A percentile compares a stretch with the other conserved stretches of the same genome.
Conservation (phyloP, 306 rosid genomes). For the Acmispon strigosus region DNA sequence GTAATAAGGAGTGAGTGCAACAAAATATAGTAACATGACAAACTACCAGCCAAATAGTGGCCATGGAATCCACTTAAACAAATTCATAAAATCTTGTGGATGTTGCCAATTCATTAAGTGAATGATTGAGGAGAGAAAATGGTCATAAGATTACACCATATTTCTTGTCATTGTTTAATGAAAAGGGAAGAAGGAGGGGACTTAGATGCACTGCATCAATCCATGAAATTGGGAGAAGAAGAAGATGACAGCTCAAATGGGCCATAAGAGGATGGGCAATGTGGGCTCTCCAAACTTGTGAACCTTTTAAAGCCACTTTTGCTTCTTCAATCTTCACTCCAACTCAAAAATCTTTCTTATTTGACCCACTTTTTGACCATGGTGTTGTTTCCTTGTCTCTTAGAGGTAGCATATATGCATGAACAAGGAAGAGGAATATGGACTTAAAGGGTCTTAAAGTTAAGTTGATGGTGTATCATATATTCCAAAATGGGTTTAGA, state of each 20-base stretch:
- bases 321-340: constrained; percentile 27
- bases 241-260: constrained; percentile 57
- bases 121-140: constrained; percentile 51
- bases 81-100: constrained; percentile 58
- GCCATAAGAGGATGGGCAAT: constrained; percentile 60
- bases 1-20: constrained; percentile 19
- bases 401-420: constrained; percentile 42
- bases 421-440: constrained; percentile 46
- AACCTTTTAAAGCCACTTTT: constrained; percentile 39
- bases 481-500: constrained; percentile 36
- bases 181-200: constrained; percentile 6
- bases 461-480: constrained; percentile 22
- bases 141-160: constrained; percentile 3
- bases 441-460: constrained; percentile 27
- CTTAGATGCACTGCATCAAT: constrained; percentile 76
- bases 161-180: constrained; percentile 33
- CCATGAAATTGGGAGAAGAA: constrained; percentile 47
- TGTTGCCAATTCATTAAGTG: constrained; percentile 77
- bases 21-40: constrained; percentile 25
- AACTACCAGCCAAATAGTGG: constrained; percentile 23
- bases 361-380: constrained; percentile 70
- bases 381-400: constrained; percentile 38
- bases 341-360: constrained; percentile 42
- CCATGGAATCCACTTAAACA: constrained; percentile 41
- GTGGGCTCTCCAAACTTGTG: constrained; percentile 55